Percentiles rank a stretch among this genome's conserved stretches.
phyloP scores from a whole-genome alignment of 257 asterid genomes.

The Eucommia ulmoides region DNA sequence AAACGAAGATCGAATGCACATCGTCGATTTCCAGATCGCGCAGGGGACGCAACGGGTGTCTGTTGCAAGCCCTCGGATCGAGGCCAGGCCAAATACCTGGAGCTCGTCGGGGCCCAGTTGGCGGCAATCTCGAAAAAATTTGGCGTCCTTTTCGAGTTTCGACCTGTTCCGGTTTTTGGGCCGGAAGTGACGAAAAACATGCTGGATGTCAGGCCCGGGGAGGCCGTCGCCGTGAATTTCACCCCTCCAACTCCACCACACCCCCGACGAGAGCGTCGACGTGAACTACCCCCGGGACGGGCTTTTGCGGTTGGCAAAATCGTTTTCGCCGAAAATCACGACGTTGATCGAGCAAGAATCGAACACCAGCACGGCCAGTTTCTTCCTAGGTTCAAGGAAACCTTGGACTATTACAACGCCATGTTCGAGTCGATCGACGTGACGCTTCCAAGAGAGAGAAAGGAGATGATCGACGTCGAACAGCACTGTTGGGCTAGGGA shows the following conservation, averaged over 20 bases:
- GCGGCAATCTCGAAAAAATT: neutral
- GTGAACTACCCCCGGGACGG: neutral
- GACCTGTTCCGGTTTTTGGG: neutral
- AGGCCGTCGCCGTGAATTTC: neutral
- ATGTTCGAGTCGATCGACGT: neutral
- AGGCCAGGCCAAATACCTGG: neutral
- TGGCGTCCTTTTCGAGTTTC: neutral
- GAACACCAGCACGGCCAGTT: neutral
- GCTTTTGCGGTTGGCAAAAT: neutral
- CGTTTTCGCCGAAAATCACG: neutral
- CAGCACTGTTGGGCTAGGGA: neutral
- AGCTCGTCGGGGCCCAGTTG: neutral
- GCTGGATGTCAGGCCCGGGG: neutral
- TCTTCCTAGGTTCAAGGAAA: neutral
- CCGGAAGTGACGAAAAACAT: neutral
- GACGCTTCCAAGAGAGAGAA: neutral
- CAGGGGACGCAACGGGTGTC: neutral
- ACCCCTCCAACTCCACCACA: neutral
- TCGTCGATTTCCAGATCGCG: neutral
- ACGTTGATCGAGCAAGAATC: neutral
- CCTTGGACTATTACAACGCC: neutral
- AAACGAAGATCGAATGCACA: neutral
- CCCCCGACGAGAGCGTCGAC: neutral
- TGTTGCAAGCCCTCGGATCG: neutral
- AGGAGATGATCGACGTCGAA: neutral